Base-by-base conservation (phyloP, 768 basidiomycete species). In the Xanthoconium stramineum region DNA sequence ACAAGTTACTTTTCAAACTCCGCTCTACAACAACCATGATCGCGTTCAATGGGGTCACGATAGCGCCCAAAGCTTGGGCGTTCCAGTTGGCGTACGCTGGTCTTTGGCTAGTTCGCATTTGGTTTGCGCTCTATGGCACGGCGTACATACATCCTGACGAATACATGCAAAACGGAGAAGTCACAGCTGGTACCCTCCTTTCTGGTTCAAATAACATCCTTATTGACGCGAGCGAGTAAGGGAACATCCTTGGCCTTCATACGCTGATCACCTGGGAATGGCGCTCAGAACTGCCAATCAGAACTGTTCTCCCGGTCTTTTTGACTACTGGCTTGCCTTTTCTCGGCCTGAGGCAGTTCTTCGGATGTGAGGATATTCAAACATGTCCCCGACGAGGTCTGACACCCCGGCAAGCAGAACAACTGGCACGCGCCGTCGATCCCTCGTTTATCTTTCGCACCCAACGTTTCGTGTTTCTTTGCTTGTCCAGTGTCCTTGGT, bases 71-170 rank as follows among this genome's bases (percentile, higher is more conserved):
- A 33, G 29, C 17, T 11, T 54, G 52, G 51, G 20, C 54, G 6
- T 67, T 71, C 58, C 61, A 33, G 42, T 55, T 53, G 50, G 40
- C 39, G 6, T 71, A 71, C 44, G 17, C 28, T 40, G 42, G 55
- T 52, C 67, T 71, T 28, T 71, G 69, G 69, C 36, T 71, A 20
- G 42, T 60, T 56, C 69, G 69, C 15, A 40, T 61, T 40, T 64
- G 65, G 53, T 66, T 71, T 15, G 75, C 75, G 8, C 53, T 76
- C 19, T 61, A 57, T 49, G 71, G 74, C 19, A 68, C 63, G 8
- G 75, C 69, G 1, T 76, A 76, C 53, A 76, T 76, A 37, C 75
- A 76, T 52, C 75, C 75, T 10, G 75, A 76, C 53, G 75, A 76
- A 61, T 65, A 74, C 54, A 73, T 76, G 61, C 75, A 76, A 61